Evolutionary conservation across 495 filamentous ascomycete genomes (phyloP), one percentile per base, ranked within the genome.

Genomic region (Corynascus novoguineensis): DNA sequence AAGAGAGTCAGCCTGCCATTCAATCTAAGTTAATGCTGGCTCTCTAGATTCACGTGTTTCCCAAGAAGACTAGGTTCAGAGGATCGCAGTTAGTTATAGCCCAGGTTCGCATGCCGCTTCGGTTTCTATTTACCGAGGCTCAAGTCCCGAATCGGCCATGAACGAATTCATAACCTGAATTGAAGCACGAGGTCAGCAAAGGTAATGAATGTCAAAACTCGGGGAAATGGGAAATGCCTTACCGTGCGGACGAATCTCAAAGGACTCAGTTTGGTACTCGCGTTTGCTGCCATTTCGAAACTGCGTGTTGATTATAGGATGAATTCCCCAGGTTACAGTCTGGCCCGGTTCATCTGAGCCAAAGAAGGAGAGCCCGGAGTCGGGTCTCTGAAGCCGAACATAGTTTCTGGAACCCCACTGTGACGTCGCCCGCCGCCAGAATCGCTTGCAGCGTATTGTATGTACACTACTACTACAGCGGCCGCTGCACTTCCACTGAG

Each of bases 91-190:
- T 31, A 25, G 42, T 50, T 21, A 12, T 31, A 11, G 40, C 32
- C 38, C n/a, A n/a, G n/a, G 54, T 59, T 28, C 52, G 45, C 27
- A 22, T 15, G 8, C 6, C 12, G 42, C 5, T 21, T 24, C 15
- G 32, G 32, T 1, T 24, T 0, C 0, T 29, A 19, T 37, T 52
- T 78, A 92, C 90, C 88, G 86, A 67, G 88, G 89, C 70, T 96
- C 90, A 17, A 96, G 73, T 24, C 91, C 91, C 44, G 90, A 95
- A 60, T 85, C 86, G 62, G 79, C 81, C 73, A 86, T 82, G 70
- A 95, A 92, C n/a, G 86, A 86, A 69, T 87, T 84, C 77, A 86
- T 79, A 24, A 92, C 88, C 87, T 91, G 34, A 2, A 17, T 87
- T 91, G 34, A 2, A 17, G 11, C 53, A 5, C 24, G 34, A 24